Evolutionary conservation across 371 early-diverging fungal genomes (phyloP), one percentile per base, ranked within the genome.

Genomic region (Mucor velutinosus): DNA sequence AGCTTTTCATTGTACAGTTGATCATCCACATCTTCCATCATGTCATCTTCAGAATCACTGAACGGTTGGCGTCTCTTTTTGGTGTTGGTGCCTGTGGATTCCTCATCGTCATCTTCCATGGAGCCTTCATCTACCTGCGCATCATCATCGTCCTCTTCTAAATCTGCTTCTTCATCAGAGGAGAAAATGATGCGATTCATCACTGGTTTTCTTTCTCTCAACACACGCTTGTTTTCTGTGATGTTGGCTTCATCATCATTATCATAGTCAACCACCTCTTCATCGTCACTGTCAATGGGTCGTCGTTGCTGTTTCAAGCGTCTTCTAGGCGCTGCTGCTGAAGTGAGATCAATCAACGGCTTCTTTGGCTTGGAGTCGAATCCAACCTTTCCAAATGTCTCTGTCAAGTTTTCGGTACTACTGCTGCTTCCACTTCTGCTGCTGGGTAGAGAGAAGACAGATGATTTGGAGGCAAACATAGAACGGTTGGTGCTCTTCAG

Each of bases 1-100:
- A 66, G 35, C 19, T 75, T 75, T 0, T 71, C 67, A 60, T 21
- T 8, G 19, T 70, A 74, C 3, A 58, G 60, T 15, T 37, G 35
- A 17, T 74, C 71, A 4, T 76, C 79, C 0, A 27, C 66, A 3
- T 62, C 69, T 3, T 49, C 59, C 30, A 23, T n/a, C 4, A 21
- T 45, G 25, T 65, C 67, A 10, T 66, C 61, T 21, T 61, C 67
- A 45, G 19, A 29, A 41, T 66, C 60, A 35, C 65, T 65, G 5
- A 59, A 7, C 1, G 21, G 47, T 8, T 21, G 47, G 21, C 47
- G 47, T 47, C 47, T 47, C 47, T 47, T 47, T 47, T 47, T 17
- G 3, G 35, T 21, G 17, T n/a, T 65, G 0, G 29, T 19, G 4
- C 41, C 17, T 64, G 37, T 62, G 12, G 23, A 29, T 39, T 33